A percentile compares a stretch with the other conserved stretches of the same genome.
phyloP scores from a whole-genome alignment of 768 basidiomycete genomes.

The Mycena chlorophos region DNA sequence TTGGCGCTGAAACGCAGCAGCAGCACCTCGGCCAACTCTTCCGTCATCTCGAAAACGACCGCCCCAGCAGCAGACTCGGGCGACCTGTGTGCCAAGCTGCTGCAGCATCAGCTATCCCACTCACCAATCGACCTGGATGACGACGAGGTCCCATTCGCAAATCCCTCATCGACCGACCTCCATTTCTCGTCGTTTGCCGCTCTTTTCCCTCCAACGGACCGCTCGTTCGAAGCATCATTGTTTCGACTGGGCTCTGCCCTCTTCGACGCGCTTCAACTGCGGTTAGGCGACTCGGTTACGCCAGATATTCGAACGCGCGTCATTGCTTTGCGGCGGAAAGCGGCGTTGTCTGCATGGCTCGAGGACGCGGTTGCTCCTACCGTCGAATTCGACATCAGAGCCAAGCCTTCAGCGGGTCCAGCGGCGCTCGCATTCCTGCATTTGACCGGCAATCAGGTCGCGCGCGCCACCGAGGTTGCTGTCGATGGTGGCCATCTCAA shows the following conservation, averaged over 20 bases:
- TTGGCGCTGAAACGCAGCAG: slow-evolving; percentile 43
- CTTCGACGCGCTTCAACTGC: slow-evolving; percentile 81
- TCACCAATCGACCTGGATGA: slow-evolving; percentile 73
- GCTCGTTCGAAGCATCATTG: slow-evolving; percentile 70
- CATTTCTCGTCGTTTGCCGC: slow-evolving; percentile 77
- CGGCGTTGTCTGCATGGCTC: slow-evolving; percentile 83
- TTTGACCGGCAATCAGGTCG: slow-evolving; percentile 87
- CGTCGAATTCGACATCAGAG: slow-evolving; percentile 72
- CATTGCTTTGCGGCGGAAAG: slow-evolving; percentile 66
- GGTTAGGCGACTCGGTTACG: slow-evolving; percentile 52
- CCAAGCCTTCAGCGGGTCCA: slow-evolving; percentile 42
- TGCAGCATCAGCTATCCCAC: slow-evolving; percentile 75
- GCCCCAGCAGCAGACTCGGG: slow-evolving; percentile 41
- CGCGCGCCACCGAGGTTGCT: slow-evolving; percentile 74
- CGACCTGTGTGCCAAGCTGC: slow-evolving; percentile 56
- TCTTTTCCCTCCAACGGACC: slow-evolving; percentile 70
- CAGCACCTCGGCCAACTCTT: slow-evolving; percentile 63
- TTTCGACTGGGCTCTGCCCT: slow-evolving; percentile 89
- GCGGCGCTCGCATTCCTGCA: slow-evolving; percentile 68
- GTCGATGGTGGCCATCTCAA: slow-evolving; percentile 76
- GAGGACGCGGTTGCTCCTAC: slow-evolving; percentile 65
- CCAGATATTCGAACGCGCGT: slow-evolving; percentile 66
- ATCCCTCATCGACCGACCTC: slow-evolving; percentile 56
- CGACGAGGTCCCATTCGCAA: slow-evolving; percentile 67
- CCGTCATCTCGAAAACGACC: slow-evolving; percentile 53